Evolutionary conservation across 495 filamentous ascomycete species (phyloP), one percentile per base, ranked within the genome.

Genomic region (Durotheca rogersii): DNA sequence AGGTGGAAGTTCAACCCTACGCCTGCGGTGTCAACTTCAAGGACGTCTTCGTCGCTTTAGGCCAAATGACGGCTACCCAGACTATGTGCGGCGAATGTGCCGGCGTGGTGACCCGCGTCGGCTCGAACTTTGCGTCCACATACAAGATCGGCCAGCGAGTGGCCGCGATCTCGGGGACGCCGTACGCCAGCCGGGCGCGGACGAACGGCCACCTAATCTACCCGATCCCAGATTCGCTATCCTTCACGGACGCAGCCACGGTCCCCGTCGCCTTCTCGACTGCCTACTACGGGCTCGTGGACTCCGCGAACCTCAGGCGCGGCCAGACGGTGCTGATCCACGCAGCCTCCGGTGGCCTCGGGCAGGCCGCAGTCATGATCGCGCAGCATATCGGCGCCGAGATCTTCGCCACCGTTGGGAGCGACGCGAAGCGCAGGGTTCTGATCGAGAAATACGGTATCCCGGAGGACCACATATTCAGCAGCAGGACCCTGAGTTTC

Each of bases 261-360:
- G 51, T 83, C 0, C 81, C 80, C 0, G 64, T 77, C 0, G 75
- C 73, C 1, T 84, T 70, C 50, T 62, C 65, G 10, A 80, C 81
- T 0, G 81, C 80, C 0, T 76, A 76, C 30, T 72, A 82, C 38
- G 69, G 73, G 0, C 38, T 77, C 2, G 49, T 69, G 44, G 58
- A 72, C n/a, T 60, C 62, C 4, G 74, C 64, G 0, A 36, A 61
- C 2, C 54, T 75, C 0, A 31, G 64, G 27, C 57, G 65, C 67
- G 81, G 20, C 50, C 84, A 84, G 44, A 67, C 59, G 0, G 69
- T 83, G 0, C 66, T 85, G 12, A 80, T 85, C 31, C 78, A 84
- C 47, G 67, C 69, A 0, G 81, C 72, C 1, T 64, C 77, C 0
- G 77, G 78, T 12, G 76, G 71, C 16, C 67, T 82, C 0, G 81